These are phyloP conservation scores for Emmonsiellopsis sp. DNA, from an alignment of 2,329 filamentous ascomycete genomes.

Conservation along the genomic window DNA sequence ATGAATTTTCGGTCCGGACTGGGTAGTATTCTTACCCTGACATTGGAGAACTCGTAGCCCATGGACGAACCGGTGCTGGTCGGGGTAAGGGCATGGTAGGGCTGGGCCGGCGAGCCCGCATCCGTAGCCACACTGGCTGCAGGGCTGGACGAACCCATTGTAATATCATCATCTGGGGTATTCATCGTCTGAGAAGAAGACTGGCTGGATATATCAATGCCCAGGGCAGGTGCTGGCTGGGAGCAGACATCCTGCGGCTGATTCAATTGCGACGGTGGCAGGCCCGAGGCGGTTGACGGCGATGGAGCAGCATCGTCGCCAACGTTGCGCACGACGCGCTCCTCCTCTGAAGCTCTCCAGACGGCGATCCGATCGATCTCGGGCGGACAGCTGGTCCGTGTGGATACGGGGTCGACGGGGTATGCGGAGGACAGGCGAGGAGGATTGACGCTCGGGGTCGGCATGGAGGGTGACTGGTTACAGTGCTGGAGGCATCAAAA, in stretches of 20 bases:
- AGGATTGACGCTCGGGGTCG: slow-evolving; percentile 38
- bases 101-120: slow-evolving; percentile 18
- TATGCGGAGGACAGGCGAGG: slow-evolving; percentile 31
- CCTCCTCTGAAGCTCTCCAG: slow-evolving; percentile 25
- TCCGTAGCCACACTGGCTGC: slow-evolving; percentile 25
- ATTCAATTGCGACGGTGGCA: slow-evolving; percentile 8
- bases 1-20: not conserved
- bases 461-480: slow-evolving; percentile 36
- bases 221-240: slow-evolving; percentile 15
- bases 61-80: slow-evolving; percentile 35
- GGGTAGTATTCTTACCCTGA: slow-evolving; percentile 38
- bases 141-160: slow-evolving; percentile 23
- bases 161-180: slow-evolving; percentile 21
- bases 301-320: slow-evolving; percentile 21
- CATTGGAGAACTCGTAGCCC: slow-evolving; percentile 46
- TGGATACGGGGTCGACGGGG: slow-evolving; percentile 35
- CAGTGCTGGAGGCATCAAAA: slow-evolving; percentile 14
- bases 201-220: slow-evolving; percentile 14
- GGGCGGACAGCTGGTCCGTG: slow-evolving; percentile 42
- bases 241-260: not conserved
- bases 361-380: slow-evolving; percentile 28
- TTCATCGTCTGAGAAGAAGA: slow-evolving; percentile 17
- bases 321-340: slow-evolving; percentile 15
- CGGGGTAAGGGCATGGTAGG: slow-evolving; percentile 23
- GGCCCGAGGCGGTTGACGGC: slow-evolving; percentile 15